Evolutionary conservation across 2,329 filamentous ascomycete species (phyloP), one percentile per base, ranked within the genome.

Genomic region (Hymenoscyphus infarciens): DNA sequence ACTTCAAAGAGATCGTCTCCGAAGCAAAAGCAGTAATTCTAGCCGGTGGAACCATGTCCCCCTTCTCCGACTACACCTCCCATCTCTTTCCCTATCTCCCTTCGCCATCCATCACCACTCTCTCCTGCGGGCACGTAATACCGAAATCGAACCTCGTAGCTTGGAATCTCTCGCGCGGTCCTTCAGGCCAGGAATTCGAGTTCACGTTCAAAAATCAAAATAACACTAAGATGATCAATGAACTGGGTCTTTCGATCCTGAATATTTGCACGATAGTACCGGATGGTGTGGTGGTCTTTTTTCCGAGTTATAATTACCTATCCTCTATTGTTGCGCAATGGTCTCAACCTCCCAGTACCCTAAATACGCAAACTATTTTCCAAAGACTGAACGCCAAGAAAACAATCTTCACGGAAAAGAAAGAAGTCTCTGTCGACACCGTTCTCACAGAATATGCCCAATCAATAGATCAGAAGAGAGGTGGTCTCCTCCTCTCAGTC

Each of bases 41-140:
- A 3, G 95, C 93, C 0, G 95, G 95, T 63, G 95, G 95, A 25
- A 99, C 95, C 29, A 98, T 99, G 95, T 96, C 95, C 2, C 95
- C 95, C 0, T 96, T 98, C 79, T 85, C 88, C 27, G 95, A 98
- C 77, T 99, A 97, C 76, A 87, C 84, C 39, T 83, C 89, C 3
- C 91, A 97, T 70, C 81, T 99, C 0, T 95, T 99, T 66, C 90
- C 94, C 0, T 88, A 90, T 57, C 75, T 97, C 0, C 74, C 83
- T 0, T 69, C 81, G 0, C 76, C 79, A 0, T 85, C 85, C 62
- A 83, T 98, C 54, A 87, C 83, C 10, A 97, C 91, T 0, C 83
- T 97, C 33, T 97, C 92, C 68, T 99, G 94, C 74, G 93, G 92
- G 0, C 95, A 99, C 76, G 93, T 99, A 55, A 96, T 99, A 60